Evolutionary conservation across 441 rosid species (phyloP).

Genomic region (Iberis amara): DNA sequence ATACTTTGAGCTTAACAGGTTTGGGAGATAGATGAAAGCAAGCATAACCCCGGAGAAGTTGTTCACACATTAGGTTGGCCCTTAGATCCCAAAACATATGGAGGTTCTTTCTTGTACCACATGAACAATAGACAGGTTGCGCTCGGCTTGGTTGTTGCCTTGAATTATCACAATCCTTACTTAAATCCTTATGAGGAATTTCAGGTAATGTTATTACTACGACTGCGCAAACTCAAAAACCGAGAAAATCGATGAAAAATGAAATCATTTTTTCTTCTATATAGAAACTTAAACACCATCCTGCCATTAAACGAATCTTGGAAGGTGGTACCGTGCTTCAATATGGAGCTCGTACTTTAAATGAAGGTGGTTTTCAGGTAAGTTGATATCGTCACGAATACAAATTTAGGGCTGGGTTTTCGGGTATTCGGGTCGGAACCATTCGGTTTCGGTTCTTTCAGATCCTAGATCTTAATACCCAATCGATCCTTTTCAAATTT

Average conservation of each 20-base stretch:
- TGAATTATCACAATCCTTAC: conserved; percentile 82
- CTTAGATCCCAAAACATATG: conserved; percentile 76
- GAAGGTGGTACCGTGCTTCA: conserved; percentile 91
- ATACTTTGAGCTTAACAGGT: conserved; percentile 45
- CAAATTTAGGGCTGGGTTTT: no score
- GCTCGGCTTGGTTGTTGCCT: conserved; percentile 82
- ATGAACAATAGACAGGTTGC: conserved; percentile 87
- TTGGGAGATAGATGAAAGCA: conserved; percentile 87
- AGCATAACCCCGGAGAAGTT: conserved; percentile 80
- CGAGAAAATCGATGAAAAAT: not conserved
- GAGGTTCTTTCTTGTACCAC: conserved; percentile 95
- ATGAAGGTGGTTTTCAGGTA: conserved; percentile 99
- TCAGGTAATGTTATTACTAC: conserved; percentile 47
- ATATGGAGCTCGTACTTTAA: conserved; percentile 92
- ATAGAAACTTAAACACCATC: conserved; percentile 91
- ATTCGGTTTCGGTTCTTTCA: no score
- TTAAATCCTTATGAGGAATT: conserved; percentile 90
- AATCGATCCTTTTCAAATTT: no score
- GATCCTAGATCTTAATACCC: no score
- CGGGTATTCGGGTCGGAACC: no score
- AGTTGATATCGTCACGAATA: conserved; percentile 9
- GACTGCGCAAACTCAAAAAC: not conserved
- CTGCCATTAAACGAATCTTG: conserved; percentile 67
- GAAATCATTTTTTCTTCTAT: conserved; percentile 1
- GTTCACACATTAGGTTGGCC: conserved; percentile 96